Evolutionary conservation across 1,139 yeast species (phyloP), one percentile per base, ranked within the genome.

Genomic region (Suhomyces anneliseae): DNA sequence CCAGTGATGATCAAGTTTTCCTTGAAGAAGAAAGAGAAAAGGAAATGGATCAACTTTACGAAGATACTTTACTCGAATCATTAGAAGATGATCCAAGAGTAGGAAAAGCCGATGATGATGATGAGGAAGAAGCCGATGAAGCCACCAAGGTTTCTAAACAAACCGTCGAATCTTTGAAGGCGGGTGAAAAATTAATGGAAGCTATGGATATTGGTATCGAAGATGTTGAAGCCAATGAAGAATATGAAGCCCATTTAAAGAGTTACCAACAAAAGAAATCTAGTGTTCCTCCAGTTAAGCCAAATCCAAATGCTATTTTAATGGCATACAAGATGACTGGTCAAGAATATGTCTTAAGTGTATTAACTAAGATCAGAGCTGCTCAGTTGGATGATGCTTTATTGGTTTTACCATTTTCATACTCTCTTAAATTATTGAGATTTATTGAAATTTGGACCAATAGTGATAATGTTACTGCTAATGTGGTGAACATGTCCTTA

Each of bases 21-120:
- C 69, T 95, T 51, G 97, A 93, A 64, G 99, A 93, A 75, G 99
- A 93, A 69, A 79, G 93, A 49, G 99, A 95, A 62, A 89, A 87
- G 66, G 99, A 93, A 65, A 76, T 90, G 79, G 99, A 93, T 63
- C 97, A 92, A 65, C 70, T 85, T 51, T 90, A 92, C 62, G 99
- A 93, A 62, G 77, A 78, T 26, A 87, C 88, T 9, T 70, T 92
- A 43, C 72, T 90, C 45, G 82, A 80, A 26, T 82, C 90, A 7
- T 68, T 89, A 46, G 96, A 89, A 57, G 81, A 74, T 35, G 83
- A 81, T n/a, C 78, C 74, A 38, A 44, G 45, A 10, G 48, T 40
- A 29, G 73, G 67, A 39, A 70, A 73, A 10, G 68, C 65, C 27
- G 69, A 54, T 14, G 71, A 62, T 19, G 71, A 66, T 1, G 76